Evolutionary conservation across 805 yeast genomes (phyloP).

Genomic region (Pichia rugopelliculosa): DNA sequence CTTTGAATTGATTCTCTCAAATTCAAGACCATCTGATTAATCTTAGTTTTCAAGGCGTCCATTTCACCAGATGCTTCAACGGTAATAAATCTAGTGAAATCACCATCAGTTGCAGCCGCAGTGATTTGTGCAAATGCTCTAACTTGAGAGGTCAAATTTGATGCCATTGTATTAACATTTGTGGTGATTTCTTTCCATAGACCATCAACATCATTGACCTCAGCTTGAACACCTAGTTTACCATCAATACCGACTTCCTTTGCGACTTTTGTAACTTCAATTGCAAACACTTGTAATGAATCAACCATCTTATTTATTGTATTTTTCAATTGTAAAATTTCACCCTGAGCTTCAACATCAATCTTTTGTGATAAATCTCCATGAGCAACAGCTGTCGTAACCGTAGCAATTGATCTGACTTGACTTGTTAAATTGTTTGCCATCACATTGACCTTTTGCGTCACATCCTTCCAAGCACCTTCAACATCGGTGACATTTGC

Average conservation of each 20-base stretch:
- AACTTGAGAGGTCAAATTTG: conserved; percentile 87
- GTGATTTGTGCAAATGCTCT: conserved; percentile 91
- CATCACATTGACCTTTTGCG: conserved; percentile 87
- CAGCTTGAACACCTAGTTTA: conserved; percentile 87
- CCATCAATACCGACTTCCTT: conserved; percentile 93
- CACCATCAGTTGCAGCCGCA: conserved; percentile 92
- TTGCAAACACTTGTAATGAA: conserved; percentile 77
- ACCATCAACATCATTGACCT: conserved; percentile 85
- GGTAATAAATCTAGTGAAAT: conserved; percentile 81
- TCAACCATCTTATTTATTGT: conserved; percentile 94
- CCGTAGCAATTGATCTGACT: conserved; percentile 83
- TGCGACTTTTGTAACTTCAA: conserved; percentile 85
- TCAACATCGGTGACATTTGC: conserved; percentile 80
- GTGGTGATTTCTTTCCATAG: conserved; percentile 88
- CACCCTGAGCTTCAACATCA: conserved; percentile 87
- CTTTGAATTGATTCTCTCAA: conserved; percentile 84
- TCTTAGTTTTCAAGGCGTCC: conserved; percentile 61
- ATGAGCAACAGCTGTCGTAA: conserved; percentile 86
- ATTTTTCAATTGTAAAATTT: conserved; percentile 73
- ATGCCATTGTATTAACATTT: conserved; percentile 89
- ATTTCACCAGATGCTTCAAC: conserved; percentile 91
- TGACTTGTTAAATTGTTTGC: conserved; percentile 82
- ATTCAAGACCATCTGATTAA: conserved; percentile 78
- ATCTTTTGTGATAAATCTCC: conserved; percentile 83
- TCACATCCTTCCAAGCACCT: conserved; percentile 83